Base-by-base conservation (phyloP, 1,284 basidiomycete genomes). In the Apiotrichum domesticum region DNA sequence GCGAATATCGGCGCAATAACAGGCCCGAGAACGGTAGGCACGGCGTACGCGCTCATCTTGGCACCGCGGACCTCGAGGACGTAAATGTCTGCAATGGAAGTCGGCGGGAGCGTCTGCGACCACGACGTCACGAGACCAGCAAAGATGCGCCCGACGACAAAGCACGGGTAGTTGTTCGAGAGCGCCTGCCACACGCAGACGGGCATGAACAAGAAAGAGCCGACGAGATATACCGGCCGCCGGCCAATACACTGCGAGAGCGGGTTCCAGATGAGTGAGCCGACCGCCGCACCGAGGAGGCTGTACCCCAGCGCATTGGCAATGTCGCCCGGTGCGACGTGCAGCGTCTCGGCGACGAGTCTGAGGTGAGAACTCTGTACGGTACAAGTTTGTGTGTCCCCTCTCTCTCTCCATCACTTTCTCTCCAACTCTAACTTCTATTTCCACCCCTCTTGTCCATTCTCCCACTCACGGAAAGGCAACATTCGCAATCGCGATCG, bases 251-350 rank as follows among this genome's bases (percentile, higher is more conserved):
- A 67, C 37, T 66, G 57, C 6, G 65, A 66, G 9, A 68, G 45
- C 10, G 66, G 68, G 50, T 70, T 68, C 63, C 67, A 70, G 21
- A 77, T 59, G 7, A 77, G 52, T 0, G 72, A 67, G 2, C 75
- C 75, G 3, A 73, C 67, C 1, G 71, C 74, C n/a, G 72, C 63
- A 35, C 75, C 75, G 11, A 77, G 67, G n/a, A 77, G 66, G 29
- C 60, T 62, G 61, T 74, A 74, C 9, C 74, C 74, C 52, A 76
- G 71, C 0, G 72, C 64, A 59, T 75, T 71, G 34, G 74, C 70
- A 8, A 68, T 69, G 4, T 63, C 56, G 2, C 66, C 54, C 4
- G 71, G 68, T n/a, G 63, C 57, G 3, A 62, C 60, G 8, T n/a
- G n/a, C 13, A 57, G 55, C 10, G 35, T 3, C 29, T 43, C 33